A percentile compares a stretch with the other conserved stretches of the same genome.
phyloP scores from a whole-genome alignment of 2,329 filamentous ascomycete genomes.

The Catunica adiposa region DNA sequence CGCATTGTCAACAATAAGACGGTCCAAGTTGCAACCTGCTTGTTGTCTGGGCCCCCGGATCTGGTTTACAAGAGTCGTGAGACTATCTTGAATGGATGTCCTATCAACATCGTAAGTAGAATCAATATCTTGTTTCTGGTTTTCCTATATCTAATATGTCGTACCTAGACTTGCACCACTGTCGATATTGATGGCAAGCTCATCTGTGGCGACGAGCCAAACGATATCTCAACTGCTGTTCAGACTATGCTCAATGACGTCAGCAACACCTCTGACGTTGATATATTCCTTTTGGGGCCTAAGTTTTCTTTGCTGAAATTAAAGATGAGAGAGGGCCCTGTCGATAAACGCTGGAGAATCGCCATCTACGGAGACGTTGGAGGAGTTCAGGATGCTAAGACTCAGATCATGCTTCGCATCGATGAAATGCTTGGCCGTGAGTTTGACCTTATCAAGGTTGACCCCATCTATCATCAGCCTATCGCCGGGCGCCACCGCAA shows the following conservation, averaged over 20 bases:
- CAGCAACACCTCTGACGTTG: constrained; percentile 76
- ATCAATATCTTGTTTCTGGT: constrained; percentile 6
- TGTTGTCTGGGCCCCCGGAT: constrained; percentile 74
- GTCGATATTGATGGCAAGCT: constrained; percentile 87
- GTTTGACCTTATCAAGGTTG: constrained; percentile 66
- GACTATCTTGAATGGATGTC: constrained; percentile 78
- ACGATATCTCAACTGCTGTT: constrained; percentile 57
- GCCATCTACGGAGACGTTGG: constrained; percentile 92
- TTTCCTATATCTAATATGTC: background rate
- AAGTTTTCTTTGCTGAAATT: constrained; percentile 68
- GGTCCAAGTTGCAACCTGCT: constrained; percentile 67
- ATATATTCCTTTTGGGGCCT: constrained; percentile 88
- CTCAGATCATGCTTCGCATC: constrained; percentile 88
- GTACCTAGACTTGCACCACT: constrained; percentile 62
- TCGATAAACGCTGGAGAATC: constrained; percentile 79
- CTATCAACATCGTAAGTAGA: constrained; percentile 67
- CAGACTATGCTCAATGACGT: constrained; percentile 76
- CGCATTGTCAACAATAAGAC: constrained; percentile 56
- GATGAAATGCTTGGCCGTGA: constrained; percentile 68
- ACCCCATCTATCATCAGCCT: constrained; percentile 75
- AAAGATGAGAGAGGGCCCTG: constrained; percentile 60
- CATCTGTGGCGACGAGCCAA: constrained; percentile 55
- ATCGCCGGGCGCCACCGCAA: constrained; percentile 87
- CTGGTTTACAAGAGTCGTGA: constrained; percentile 79
- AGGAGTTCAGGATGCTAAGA: constrained; percentile 93